Base-by-base conservation (phyloP, 177 flowering plant genomes). In the Tripterygium wilfordii region DNA sequence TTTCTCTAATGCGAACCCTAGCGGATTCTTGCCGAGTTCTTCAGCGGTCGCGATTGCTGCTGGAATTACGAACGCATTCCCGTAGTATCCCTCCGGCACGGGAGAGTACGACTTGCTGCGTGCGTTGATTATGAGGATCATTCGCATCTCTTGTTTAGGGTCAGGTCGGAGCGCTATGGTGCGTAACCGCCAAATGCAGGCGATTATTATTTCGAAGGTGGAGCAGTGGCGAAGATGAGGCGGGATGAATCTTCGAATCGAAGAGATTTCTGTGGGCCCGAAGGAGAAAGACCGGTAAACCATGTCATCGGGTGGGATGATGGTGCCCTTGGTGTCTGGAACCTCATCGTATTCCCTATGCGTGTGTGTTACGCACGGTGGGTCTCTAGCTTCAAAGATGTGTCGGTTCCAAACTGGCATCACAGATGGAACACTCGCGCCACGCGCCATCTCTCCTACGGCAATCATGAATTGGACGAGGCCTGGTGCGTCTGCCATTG, bases 341-440 rank as follows among this genome's bases (percentile, higher is more conserved):
- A 57, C 67, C 4, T 65, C 47, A 0, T 64, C 76, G 46, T 70
- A 78, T 54, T 74, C 82, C 5, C 19, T 70, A 53, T 78, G 88
- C 1, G 24, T 32, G 45, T 62, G 62, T 0, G 78, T 68, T 9
- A 64, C 59, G 0, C 56, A 52, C 2, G 82, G 77, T 0, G 77
- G 69, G 25, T 63, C 42, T 2, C 79, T 41, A 0, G 77, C 70
- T 4, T 24, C 26, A 5, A 72, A 50, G 0, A 58, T 9, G 1
- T 65, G 57, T 5, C 77, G 38, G 8, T 56, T 36, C 77, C 77
- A 68, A 14, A 68, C 70, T 2, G 68, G 77, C 0, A 3, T 47
- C 19, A 56, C 10, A 0, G 62, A 53, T 1, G 66, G 70, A 3
- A 49, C 37, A 8, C 0, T 1, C 1, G 45, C 58, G 1, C 78